Evolutionary conservation across 306 rosid genomes (phyloP).

Genomic region (Cucumis sativus): Cucumber_9930_V3 NC_026655.2:14970001-14970500

Average conservation of each 20-base stretch:
- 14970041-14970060: neutral
- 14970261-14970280: neutral
- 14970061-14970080: neutral
- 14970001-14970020: neutral
- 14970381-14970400: neutral
- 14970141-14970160: neutral
- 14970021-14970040: neutral
- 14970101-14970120: neutral
- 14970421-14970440: neutral
- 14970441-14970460: conserved; percentile 1
- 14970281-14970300: neutral
- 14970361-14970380: neutral
- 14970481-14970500: neutral
- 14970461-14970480: neutral
- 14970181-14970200: neutral
- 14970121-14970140: neutral
- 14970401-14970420: conserved; percentile 2
- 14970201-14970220: neutral
- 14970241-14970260: neutral
- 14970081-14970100: neutral
- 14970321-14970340: neutral
- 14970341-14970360: neutral
- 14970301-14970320: neutral
- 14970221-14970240: neutral
- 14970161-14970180: neutral